Base-by-base conservation (phyloP, 202 grass and related monocot genomes). In the Eragrostis tef region DNA sequence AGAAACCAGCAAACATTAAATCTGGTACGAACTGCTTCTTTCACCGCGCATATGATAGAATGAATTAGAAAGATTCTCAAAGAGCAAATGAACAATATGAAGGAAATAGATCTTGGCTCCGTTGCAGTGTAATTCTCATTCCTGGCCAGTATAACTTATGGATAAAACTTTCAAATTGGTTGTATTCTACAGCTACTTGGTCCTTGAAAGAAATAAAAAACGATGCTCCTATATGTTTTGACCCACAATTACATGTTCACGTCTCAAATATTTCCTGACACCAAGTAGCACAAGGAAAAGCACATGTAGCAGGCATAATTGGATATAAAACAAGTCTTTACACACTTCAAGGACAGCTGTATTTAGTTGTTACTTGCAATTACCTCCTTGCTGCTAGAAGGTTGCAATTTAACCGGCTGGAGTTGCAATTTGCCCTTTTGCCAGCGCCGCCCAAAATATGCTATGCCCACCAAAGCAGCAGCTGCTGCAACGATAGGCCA, bases 391-490 rank as follows among this genome's bases (percentile, higher is more conserved):
- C 47, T 86, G 79, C 69, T 39, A 63, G 67, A 74, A 73, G 91
- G 70, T n/a, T 77, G 80, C 67, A 84, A 61, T 76, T 95, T 90
- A 19, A 81, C 39, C 36, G 67, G 70, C 63, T 87, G 81, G 76
- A 86, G 71, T 45, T 90, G 91, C 42, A 86, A 27, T 46, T 83
- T 97, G 22, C 88, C 84, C 68, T 79, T 86, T 9, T 94, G 88
- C 92, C 86, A 91, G 48, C 84, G 84, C 34, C 62, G 84, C 16
- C 90, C 87, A 9, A 98, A 81, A 88, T 89, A 87, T 22, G 77
- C 88, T n/a, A 98, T 81, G 31, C 94, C 92, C 27, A 98, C 58
- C 77, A 98, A 47, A 41, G 92, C 88, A 39, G 92, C 86, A 13
- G 88, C 79, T 7, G 88, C 84, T 7, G 84, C 88, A 48, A 91